Percentiles rank a stretch among this genome's conserved stretches.
Conservation (phyloP, 2,329 filamentous ascomycete species). For the Hypoxylon sp. region DNA sequence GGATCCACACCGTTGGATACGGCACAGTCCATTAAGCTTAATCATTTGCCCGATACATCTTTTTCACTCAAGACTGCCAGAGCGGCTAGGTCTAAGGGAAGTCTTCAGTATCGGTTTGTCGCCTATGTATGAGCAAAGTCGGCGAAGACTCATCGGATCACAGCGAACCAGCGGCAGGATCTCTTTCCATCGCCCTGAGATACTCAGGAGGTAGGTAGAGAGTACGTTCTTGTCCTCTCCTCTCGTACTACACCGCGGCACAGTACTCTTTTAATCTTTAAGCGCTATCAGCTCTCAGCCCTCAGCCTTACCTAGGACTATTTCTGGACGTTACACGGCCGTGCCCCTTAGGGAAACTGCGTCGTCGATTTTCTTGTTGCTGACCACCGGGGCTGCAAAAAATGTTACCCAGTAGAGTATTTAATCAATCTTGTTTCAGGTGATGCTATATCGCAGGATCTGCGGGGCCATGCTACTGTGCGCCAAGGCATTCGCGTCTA, state of each 20-base stretch:
- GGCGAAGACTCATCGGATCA: not conserved
- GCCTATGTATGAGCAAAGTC: not conserved
- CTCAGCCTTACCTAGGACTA: slow-evolving; percentile 36
- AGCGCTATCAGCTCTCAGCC: slow-evolving; percentile 32
- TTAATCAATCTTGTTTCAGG: slow-evolving; percentile 40
- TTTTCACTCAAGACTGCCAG: not conserved
- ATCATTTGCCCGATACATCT: slow-evolving; percentile 2
- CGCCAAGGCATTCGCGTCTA: slow-evolving; percentile 15
- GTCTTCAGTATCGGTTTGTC: not conserved
- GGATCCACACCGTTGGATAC: slow-evolving; percentile 36
- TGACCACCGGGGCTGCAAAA: slow-evolving; percentile 28
- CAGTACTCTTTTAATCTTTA: slow-evolving; percentile 14
- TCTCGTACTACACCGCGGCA: not conserved
- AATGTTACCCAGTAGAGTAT: slow-evolving; percentile 28
- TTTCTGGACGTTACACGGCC: slow-evolving; percentile 33
- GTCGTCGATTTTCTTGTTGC: slow-evolving; percentile 19
- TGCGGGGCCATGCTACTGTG: slow-evolving; percentile 25
- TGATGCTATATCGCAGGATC: slow-evolving; percentile 32
- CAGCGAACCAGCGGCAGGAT: not conserved
- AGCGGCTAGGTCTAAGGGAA: not conserved
- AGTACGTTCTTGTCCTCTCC: not conserved
- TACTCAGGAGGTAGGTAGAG: not conserved
- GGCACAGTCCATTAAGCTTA: slow-evolving; percentile 28
- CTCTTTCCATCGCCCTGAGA: not conserved
- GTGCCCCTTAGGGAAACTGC: slow-evolving; percentile 8